Base-by-base conservation (phyloP, 1,139 yeast species). In the Yamadazyma kanchanaburiensis region DNA sequence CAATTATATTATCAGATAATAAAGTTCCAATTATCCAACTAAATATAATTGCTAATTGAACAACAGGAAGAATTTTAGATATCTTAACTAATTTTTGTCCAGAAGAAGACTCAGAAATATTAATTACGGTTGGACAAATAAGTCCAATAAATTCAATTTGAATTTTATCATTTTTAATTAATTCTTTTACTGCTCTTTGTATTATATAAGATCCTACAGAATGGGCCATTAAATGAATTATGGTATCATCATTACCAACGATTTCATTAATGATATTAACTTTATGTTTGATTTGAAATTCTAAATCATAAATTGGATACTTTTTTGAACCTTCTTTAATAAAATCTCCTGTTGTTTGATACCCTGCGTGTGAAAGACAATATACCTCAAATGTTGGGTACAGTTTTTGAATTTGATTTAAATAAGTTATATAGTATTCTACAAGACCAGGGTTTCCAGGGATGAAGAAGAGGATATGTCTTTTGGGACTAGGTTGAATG, bases 361-460 rank as follows among this genome's bases (percentile, higher is more conserved):
- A 71, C 3, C 82, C 82, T 8, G 71, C 70, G 40, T 78, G 82
- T 15, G 82, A 73, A 18, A 75, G 60, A 28, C 79, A 73, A 24
- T 75, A 53, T 1, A 74, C 42, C 44, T 76, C 81, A 30, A 62
- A 56, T 3, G 53, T 48, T 0, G 82, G 80, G 29, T 60, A 51
- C 21, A 48, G 46, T 20, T 48, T 37, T 31, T 74, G 75, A 28
- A 79, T 49, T 21, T 60, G 48, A 21, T 58, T 59, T 22, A 79
- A 54, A 44, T 74, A 79, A 2, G 69, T 64, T 8, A 59, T 58
- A 47, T 80, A 80, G 48, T 66, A 79, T 38, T 76, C 78, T 18
- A 74, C 68, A 15, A 80, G 50, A 0, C 86, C 87, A 0, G 87
- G 87, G 40, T 80, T 80, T 0, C 87, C 87, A 0, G 87, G 86